phyloP scores from a whole-genome alignment of 495 filamentous ascomycete genomes.

The Echria macrotheca region DNA sequence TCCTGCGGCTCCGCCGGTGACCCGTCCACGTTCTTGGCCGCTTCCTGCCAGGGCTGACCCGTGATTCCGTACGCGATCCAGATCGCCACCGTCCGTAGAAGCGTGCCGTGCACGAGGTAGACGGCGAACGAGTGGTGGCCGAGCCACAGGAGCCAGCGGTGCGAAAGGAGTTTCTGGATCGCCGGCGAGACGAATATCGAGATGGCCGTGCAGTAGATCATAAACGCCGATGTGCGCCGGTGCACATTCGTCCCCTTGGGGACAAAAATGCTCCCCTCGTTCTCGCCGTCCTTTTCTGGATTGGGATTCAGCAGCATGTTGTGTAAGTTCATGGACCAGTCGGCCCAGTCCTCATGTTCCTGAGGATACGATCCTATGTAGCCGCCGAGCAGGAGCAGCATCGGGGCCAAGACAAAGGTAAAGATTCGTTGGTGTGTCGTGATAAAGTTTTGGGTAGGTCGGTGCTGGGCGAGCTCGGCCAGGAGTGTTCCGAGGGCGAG shows the following conservation, averaged over 20 bases:
- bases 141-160: constrained; percentile 55
- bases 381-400: constrained; percentile 46
- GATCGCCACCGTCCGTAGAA: constrained; percentile 54
- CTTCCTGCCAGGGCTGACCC: constrained; percentile 40
- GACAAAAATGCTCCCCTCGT: constrained; percentile 47
- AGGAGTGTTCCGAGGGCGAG: constrained; percentile 58
- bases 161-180: constrained; percentile 50
- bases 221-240: constrained; percentile 47
- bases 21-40: constrained; percentile 27
- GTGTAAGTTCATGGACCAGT: constrained; percentile 52
- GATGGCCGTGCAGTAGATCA: constrained; percentile 49
- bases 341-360: constrained; percentile 50
- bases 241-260: constrained; percentile 48
- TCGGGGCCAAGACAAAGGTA: constrained; percentile 37
- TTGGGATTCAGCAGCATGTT: constrained; percentile 14
- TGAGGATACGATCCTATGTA: constrained; percentile 56
- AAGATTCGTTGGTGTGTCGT: constrained; percentile 42
- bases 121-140: constrained; percentile 64
- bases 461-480: constrained; percentile 53
- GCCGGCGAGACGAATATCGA: constrained; percentile 52
- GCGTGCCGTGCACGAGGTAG: constrained; percentile 60
- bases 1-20: constrained; percentile 18
- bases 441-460: constrained; percentile 47
- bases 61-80: constrained; percentile 61
- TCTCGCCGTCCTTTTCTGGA: constrained; percentile 15